Percentiles rank a stretch among this genome's conserved stretches.
Conservation (phyloP, 352 stramenopile genomes). For the Phytophthora syringae region DNA sequence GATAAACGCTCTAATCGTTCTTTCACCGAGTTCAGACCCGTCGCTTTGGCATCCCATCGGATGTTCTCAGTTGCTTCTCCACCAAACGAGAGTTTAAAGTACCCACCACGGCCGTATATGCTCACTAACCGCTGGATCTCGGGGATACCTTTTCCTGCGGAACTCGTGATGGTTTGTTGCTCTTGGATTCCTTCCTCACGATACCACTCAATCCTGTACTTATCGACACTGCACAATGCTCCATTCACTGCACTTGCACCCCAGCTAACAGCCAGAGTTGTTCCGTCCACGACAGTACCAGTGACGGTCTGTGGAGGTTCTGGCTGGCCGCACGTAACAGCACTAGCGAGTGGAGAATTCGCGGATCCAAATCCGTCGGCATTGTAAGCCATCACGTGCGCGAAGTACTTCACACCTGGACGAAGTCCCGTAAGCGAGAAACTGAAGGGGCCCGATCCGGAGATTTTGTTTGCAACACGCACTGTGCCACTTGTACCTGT, state of each 20-base stretch:
- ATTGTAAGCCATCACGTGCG: constrained; percentile 88
- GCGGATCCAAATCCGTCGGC: constrained; percentile 37
- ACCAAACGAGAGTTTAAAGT: constrained; percentile 70
- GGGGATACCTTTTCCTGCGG: constrained; percentile 62
- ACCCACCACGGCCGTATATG: constrained; percentile 58
- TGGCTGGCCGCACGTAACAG: constrained; percentile 63
- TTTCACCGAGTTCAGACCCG: constrained; percentile 72
- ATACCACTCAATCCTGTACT: constrained; percentile 85
- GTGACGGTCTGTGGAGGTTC: constrained; percentile 49
- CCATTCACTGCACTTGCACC: constrained; percentile 33
- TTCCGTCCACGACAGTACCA: constrained; percentile 63
- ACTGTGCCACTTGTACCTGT: constrained; percentile 70
- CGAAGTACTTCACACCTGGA: constrained; percentile 67
- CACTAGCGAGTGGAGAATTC: constrained; percentile 65
- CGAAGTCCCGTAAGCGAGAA: constrained; percentile 65
- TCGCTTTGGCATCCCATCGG: constrained; percentile 62
- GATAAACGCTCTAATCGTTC: constrained; percentile 69
- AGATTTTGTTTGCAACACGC: constrained; percentile 80
- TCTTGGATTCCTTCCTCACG: constrained; percentile 56
- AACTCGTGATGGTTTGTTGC: constrained; percentile 83
- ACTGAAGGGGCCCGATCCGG: constrained; percentile 92
- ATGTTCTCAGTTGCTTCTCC: constrained; percentile 75
- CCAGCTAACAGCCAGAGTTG: constrained; percentile 61
- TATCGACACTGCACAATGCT: constrained; percentile 53
- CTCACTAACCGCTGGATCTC: constrained; percentile 68